phyloP scores from a whole-genome alignment of 495 filamentous ascomycete genomes.

The Penicillium atrosanguineum region DNA sequence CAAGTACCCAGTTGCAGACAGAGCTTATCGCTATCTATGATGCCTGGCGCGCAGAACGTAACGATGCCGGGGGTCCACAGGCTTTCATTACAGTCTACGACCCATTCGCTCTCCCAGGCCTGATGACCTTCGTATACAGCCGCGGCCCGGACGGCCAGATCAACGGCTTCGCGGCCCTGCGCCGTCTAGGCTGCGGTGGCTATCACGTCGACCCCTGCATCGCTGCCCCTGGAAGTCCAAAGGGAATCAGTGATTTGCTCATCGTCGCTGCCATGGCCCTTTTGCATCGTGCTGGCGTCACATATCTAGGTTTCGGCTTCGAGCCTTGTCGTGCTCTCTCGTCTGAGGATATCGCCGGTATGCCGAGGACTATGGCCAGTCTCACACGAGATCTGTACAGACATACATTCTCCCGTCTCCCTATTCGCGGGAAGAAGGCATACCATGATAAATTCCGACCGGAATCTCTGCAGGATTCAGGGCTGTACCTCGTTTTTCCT shows the following conservation, averaged over 20 bases:
- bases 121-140: constrained; percentile 46
- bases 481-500: constrained; percentile 37
- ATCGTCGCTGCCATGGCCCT: constrained; percentile 38
- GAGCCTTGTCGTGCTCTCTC: constrained; percentile 32
- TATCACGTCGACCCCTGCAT: constrained; percentile 47
- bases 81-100: constrained; percentile 46
- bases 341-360: constrained; percentile 27
- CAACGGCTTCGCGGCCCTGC: constrained; percentile 41
- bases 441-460: constrained; percentile 44
- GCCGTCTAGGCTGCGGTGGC: constrained; percentile 33
- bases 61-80: constrained; percentile 25
- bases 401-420: constrained; percentile 29
- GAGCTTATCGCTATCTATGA: constrained; percentile 37
- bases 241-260: constrained; percentile 41
- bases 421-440: constrained; percentile 41
- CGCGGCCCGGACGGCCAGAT: constrained; percentile 26
- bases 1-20: constrained; percentile 27
- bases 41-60: constrained; percentile 36
- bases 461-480: constrained; percentile 30
- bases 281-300: constrained; percentile 24
- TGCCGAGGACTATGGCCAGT: constrained; percentile 21
- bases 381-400: constrained; percentile 30
- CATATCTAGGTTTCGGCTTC: constrained; percentile 41
- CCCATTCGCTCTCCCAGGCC: constrained; percentile 36
- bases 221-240: constrained; percentile 31